A percentile compares a stretch with the other conserved stretches of the same genome.
phyloP scores from a whole-genome alignment of 176 grass and related monocot genomes.

The Melocanna baccifera region DNA sequence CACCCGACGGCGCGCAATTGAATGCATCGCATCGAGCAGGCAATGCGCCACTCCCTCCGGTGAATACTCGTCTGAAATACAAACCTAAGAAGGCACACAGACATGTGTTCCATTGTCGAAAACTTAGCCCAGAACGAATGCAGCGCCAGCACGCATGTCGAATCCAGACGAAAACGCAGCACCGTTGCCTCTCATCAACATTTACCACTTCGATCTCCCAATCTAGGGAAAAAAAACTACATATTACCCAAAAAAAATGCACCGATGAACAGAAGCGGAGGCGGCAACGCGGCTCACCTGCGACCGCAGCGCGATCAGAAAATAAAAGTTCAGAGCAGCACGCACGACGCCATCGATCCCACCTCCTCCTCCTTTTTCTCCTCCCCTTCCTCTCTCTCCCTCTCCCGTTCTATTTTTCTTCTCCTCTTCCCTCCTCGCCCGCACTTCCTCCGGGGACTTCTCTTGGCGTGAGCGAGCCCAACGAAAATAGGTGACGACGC shows the following conservation, averaged over 20 bases:
- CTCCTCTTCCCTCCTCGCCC: conserved; percentile 27
- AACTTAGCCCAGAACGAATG: not conserved
- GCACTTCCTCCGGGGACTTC: conserved; percentile 35
- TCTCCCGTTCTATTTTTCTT: not conserved
- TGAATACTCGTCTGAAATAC: not conserved
- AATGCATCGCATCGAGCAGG: not conserved
- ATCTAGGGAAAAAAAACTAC: not conserved
- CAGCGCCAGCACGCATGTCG: not conserved
- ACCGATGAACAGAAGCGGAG: not conserved
- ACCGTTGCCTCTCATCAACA: not conserved
- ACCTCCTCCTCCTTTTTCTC: not conserved
- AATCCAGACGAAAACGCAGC: not conserved
- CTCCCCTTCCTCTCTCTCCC: not conserved
- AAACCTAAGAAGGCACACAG: not conserved
- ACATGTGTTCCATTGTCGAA: not conserved
- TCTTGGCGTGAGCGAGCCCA: not conserved
- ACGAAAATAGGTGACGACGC: conserved; percentile 17
- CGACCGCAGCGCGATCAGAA: not conserved
- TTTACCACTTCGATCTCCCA: not conserved
- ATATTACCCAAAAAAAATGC: not conserved
- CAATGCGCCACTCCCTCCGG: not conserved
- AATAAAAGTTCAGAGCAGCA: conserved; percentile 10
- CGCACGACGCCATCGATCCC: conserved; percentile 17
- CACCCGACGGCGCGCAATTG: not conserved
- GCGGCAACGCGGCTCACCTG: conserved; percentile 48